Base-by-base conservation (phyloP, 352 stramenopile species). In the Pythium plurisporium region DNA sequence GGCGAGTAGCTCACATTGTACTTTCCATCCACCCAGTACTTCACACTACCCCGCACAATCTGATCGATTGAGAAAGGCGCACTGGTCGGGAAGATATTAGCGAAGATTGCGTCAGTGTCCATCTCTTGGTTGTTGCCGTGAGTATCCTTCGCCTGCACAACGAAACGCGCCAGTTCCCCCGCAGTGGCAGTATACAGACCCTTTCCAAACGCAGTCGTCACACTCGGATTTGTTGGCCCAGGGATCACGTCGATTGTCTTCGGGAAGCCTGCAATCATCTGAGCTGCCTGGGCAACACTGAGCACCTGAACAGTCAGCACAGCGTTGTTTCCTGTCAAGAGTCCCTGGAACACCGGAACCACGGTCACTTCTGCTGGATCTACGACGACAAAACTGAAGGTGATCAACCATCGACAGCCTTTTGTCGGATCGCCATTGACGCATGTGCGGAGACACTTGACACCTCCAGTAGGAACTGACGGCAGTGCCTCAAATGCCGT, bases 1-100 rank as follows among this genome's bases (percentile, higher is more conserved):
- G 93, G 90, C 1, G 75, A 67, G 68, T 96, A 98, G 14, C 61
- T 79, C 17, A 97, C 75, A 14, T 82, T 82, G 74, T 97, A 97
- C 23, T 80, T 53, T 11, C 92, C 91, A 29, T 93, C 80, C 6
- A 58, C 69, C 19, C 85, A 45, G 43, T 89, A 90, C 6, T 47
- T 47, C 0, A 97, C 75, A 4, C 52, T 55, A 15, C 72, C 83
- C 3, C 67, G 59, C 17, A 89, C 72, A n/a, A 67, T 25, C 17
- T 56, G 25, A 15, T 52, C n/a, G n/a, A 0, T 54, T 4, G 54
- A 22, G n/a, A 73, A 82, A 4, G 59, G 38, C 4, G 67, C 67
- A 4, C 38, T 62, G 3, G 68, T 56, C 0, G 82, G 84, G 30
- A 90, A 86, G 19, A 92, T 59, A 5, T 72, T 47, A 7, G 87